Evolutionary conservation across 208 protist genomes (phyloP).

Genomic region (Leishmania guyanensis): DNA sequence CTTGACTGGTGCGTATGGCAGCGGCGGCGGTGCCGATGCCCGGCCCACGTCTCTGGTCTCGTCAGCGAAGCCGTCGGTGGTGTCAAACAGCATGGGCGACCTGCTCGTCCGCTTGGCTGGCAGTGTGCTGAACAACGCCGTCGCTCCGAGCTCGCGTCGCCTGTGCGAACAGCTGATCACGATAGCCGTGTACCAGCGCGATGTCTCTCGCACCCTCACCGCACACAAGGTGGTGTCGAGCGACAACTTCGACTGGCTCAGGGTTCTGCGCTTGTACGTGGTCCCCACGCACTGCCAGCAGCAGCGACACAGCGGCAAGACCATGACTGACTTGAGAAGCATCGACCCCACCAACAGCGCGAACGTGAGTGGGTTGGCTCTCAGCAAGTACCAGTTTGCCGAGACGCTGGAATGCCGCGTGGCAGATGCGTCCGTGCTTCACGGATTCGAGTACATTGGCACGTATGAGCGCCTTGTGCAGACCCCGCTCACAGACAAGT

Average conservation of each 20-base stretch:
- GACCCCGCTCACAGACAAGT: slow-evolving; percentile 98
- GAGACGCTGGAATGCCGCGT: slow-evolving; percentile 93
- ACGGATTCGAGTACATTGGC: slow-evolving; percentile 99
- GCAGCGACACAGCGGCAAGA: slow-evolving; percentile 16
- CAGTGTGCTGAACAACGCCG: slow-evolving; percentile 44
- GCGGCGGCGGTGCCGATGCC: neutral
- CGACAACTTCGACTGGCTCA: slow-evolving; percentile 97
- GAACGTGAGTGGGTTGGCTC: neutral
- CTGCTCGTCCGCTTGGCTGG: slow-evolving; percentile 87
- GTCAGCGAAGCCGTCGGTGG: slow-evolving; percentile 20
- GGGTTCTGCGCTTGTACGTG: slow-evolving; percentile 95
- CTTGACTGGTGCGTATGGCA: slow-evolving; percentile 25
- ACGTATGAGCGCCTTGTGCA: slow-evolving; percentile 97
- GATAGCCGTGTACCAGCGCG: slow-evolving; percentile 98
- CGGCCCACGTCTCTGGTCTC: neutral
- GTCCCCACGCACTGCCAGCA: slow-evolving; percentile 6
- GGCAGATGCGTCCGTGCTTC: slow-evolving; percentile 95
- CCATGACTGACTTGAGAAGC: neutral
- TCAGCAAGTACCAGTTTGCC: neutral
- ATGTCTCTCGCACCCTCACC: slow-evolving; percentile 89
- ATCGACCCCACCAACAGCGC: slow-evolving; percentile 10
- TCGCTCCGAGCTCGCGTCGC: slow-evolving; percentile 60
- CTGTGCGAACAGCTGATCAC: slow-evolving; percentile 98
- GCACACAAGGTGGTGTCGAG: slow-evolving; percentile 40
- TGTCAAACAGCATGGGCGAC: slow-evolving; percentile 63